Base-by-base conservation (phyloP, 495 filamentous ascomycete species). In the Aspergillus ellipticus region DNA sequence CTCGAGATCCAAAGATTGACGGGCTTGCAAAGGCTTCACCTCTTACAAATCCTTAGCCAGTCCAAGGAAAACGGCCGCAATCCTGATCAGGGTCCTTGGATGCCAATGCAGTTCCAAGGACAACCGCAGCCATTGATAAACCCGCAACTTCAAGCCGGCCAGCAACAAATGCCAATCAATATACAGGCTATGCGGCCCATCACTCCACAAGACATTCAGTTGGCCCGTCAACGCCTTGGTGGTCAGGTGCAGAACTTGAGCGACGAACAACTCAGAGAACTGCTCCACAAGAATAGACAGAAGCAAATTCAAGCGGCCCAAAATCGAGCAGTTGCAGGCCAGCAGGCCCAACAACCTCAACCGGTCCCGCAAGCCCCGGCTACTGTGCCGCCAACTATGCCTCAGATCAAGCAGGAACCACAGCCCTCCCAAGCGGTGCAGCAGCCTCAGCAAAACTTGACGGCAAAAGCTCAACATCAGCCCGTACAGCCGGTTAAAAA, bases 241-340 rank as follows among this genome's bases (percentile, higher is more conserved):
- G 63, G 65, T 1, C 73, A 71, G 35, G 67, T 72, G 49, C 64
- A 72, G 47, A 67, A 66, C 17, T 54, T 68, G 15, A 69, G 71
- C 0, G 86, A 88, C 59, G 81, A 86, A 0, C 78, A 83, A 45
- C 74, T 89, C 42, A 75, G 73, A 20, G 55, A 65, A 2, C 19
- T 77, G 6, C 59, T 82, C 20, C 49, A 69, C 19, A 67, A 53
- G 42, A 73, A 71, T 35, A 67, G 69, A 28, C 71, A 73, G 54
- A 65, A 63, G 53, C 68, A 74, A 3, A 56, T 73, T 59, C 71
- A 72, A 45, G 49, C 59, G n/a, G 70, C 64, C 0, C 68, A 71
- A 47, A 61, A 57, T 29, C 55, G 64, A 19, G 55, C 72, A 4
- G 56, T 60, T 28, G 70, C 59, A 37, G 65, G 61, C 20, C 68